Conservation (phyloP, 169 alveolate species). For the Plasmodium billcollinsi region DNA sequence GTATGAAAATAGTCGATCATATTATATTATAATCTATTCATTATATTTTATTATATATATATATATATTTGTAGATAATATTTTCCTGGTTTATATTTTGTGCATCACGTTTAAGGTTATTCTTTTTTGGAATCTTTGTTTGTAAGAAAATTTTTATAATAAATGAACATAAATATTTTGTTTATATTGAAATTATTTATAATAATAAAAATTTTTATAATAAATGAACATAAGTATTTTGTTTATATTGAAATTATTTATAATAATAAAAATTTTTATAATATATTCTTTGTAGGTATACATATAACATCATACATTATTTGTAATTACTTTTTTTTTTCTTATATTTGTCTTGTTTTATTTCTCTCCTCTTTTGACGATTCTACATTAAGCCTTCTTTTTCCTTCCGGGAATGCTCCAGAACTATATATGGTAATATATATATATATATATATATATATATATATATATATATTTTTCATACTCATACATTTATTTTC, state of each 20-base stretch:
- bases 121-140: constrained; percentile 55
- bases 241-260: no score
- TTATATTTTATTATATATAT: not conserved
- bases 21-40: not conserved
- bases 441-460: not conserved
- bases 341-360: constrained; percentile 54
- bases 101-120: constrained; percentile 48
- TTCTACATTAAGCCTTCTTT: constrained; percentile 30
- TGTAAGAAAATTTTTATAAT: constrained; percentile 15
- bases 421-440: constrained; percentile 36
- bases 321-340: constrained; percentile 64
- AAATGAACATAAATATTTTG: no score
- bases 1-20: constrained; percentile 11
- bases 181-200: no score
- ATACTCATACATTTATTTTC: constrained; percentile 2
- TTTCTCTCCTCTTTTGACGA: constrained; percentile 72
- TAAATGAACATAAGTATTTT: no score
- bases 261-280: no score
- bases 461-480: not conserved
- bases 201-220: no score
- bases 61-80: constrained; percentile 33
- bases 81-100: constrained; percentile 68
- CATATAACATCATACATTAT: constrained; percentile 64
- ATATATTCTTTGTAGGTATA: constrained; percentile 29
- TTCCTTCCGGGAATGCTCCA: constrained; percentile 19